These are phyloP conservation scores for Brassica cretica DNA, from an alignment of 345 rosid genomes.

Conservation along the genomic window DNA sequence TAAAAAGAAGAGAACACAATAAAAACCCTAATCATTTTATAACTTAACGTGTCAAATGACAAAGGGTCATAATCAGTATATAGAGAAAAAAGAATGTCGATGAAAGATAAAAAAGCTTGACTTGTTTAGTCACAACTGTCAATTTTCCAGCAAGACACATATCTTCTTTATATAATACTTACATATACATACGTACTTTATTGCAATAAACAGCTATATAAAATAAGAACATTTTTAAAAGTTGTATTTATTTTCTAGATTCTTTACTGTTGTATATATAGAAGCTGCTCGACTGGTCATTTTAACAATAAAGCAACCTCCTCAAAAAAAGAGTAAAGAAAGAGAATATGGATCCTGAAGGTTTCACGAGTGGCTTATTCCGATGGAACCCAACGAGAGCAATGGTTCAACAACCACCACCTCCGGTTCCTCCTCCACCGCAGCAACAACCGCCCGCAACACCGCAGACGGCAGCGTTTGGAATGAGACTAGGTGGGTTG, in stretches of 20 bases:
- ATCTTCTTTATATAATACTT: neutral
- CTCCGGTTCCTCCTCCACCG: constrained; percentile 39
- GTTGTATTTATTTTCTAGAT: neutral
- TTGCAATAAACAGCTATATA: neutral
- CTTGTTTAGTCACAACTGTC: constrained; percentile 60
- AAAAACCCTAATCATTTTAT: constrained; percentile 34
- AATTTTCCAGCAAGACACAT: constrained; percentile 42
- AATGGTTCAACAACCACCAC: constrained; percentile 32
- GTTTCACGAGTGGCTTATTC: constrained; percentile 70
- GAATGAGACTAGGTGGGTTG: constrained; percentile 58
- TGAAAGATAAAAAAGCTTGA: constrained; percentile 40
- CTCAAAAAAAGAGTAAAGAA: constrained; percentile 17
- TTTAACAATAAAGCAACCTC: constrained; percentile 30
- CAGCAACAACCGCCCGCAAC: constrained; percentile 27
- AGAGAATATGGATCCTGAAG: constrained; percentile 72
- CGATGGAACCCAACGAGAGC: constrained; percentile 71
- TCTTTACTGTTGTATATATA: constrained; percentile 41
- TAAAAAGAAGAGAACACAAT: no score
- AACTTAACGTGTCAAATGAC: constrained; percentile 35
- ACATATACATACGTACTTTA: neutral
- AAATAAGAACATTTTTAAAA: neutral
- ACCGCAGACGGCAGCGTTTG: constrained; percentile 40
- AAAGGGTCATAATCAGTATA: constrained; percentile 22
- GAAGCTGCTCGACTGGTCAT: constrained; percentile 25
- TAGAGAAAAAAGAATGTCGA: constrained; percentile 25